Evolutionary conservation across 2,329 filamentous ascomycete genomes (phyloP).

Genomic region (Cytospora piceicola): DNA sequence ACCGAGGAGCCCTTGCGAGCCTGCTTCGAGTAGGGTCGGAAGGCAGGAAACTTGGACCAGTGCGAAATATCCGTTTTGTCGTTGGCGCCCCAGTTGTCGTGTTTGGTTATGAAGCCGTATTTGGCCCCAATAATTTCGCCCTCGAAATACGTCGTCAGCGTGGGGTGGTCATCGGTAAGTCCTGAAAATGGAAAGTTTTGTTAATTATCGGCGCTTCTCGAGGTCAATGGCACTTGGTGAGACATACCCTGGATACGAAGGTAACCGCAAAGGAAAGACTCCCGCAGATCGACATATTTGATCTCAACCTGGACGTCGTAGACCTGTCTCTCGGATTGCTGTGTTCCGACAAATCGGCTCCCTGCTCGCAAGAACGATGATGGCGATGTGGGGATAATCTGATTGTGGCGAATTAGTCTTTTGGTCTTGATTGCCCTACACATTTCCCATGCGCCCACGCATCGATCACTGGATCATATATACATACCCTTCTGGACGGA

Average conservation of each 20-base stretch:
- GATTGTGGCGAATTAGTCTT: conserved; percentile 19
- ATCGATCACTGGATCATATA: neutral
- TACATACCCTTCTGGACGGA: conserved; percentile 58
- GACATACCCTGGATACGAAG: conserved; percentile 85
- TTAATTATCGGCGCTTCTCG: neutral
- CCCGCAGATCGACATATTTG: conserved; percentile 91
- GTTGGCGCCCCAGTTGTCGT: conserved; percentile 88
- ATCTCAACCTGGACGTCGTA: conserved; percentile 98
- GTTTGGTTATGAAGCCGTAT: conserved; percentile 89
- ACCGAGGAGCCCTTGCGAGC: conserved; percentile 61
- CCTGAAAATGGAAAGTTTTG: conserved; percentile 55
- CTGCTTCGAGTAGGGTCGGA: conserved; percentile 71
- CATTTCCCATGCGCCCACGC: neutral
- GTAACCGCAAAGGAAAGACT: conserved; percentile 94
- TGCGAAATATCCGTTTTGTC: conserved; percentile 91
- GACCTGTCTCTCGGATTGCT: conserved; percentile 88
- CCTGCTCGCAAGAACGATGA: conserved; percentile 86
- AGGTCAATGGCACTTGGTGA: conserved; percentile 17
- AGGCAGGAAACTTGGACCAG: conserved; percentile 89
- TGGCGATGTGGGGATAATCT: conserved; percentile 78
- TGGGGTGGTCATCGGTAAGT: conserved; percentile 92
- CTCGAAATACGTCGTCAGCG: conserved; percentile 97
- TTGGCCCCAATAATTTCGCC: conserved; percentile 96
- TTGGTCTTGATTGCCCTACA: neutral
- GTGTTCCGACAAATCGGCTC: conserved; percentile 86